These are phyloP conservation scores for Gonium pectorale DNA, from an alignment of 139 green algal species.

Conservation along the genomic window DNA sequence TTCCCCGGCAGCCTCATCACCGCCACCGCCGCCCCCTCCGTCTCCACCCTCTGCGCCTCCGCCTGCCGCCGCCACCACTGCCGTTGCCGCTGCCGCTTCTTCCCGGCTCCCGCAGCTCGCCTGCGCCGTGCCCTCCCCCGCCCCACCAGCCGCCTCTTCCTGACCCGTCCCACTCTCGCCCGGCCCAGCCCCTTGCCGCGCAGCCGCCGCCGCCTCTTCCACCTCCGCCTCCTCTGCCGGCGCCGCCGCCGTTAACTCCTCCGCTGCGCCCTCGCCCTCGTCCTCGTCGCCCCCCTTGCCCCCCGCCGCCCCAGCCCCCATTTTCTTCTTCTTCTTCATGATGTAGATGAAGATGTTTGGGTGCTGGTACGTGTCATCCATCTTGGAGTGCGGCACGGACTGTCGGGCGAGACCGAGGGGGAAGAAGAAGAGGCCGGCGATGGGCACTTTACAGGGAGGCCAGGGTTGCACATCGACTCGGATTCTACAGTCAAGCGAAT, in stretches of 20 bases:
- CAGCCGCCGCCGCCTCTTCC: neutral
- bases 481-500: no score
- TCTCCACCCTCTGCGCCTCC: neutral
- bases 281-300: neutral
- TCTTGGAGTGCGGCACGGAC: constrained; percentile 64
- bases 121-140: neutral
- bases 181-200: neutral
- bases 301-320: neutral
- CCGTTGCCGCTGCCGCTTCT: neutral
- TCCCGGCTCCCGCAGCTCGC: neutral
- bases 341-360: constrained; percentile 80
- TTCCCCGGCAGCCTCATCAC: no score
- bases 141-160: neutral
- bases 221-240: neutral
- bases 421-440: no score
- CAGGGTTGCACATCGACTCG: no score
- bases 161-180: neutral
- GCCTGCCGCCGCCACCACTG: no score
- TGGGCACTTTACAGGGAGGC: no score
- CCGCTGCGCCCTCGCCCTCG: neutral
- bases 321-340: constrained; percentile 62
- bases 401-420: no score
- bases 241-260: neutral
- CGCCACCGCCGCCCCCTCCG: no score
- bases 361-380: constrained; percentile 77